phyloP scores from a whole-genome alignment of 1,284 basidiomycete genomes.

The Apiotrichum veenhuisii region DNA sequence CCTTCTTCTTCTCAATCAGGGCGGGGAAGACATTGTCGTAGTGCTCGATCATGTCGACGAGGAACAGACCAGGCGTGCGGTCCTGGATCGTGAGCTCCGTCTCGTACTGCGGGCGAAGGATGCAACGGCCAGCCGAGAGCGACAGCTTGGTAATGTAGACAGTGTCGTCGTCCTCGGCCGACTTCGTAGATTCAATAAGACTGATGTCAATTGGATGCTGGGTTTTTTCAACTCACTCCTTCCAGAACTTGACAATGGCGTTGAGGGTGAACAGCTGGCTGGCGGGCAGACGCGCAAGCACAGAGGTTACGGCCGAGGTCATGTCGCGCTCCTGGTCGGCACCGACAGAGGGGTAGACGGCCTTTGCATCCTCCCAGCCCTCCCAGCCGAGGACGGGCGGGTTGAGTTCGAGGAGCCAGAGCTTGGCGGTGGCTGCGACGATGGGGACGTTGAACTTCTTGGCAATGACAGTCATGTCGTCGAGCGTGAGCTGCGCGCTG shows the following conservation, averaged over 20 bases:
- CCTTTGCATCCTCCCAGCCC: constrained; percentile 82
- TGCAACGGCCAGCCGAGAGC: constrained; percentile 74
- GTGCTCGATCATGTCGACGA: constrained; percentile 77
- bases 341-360: constrained; percentile 71
- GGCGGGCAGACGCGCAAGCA: constrained; percentile 69
- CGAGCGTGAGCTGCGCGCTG: constrained; percentile 61
- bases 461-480: constrained; percentile 61
- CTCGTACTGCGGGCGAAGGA: constrained; percentile 78
- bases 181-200: constrained; percentile 64
- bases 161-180: constrained; percentile 62
- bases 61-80: constrained; percentile 72
- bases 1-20: constrained; percentile 75
- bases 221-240: constrained; percentile 54
- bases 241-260: constrained; percentile 71
- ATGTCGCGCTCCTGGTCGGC: constrained; percentile 61
- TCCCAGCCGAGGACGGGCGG: constrained; percentile 73
- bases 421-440: constrained; percentile 70
- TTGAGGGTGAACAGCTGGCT: constrained; percentile 80
- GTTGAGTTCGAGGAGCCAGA: constrained; percentile 81
- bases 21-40: constrained; percentile 73
- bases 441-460: constrained; percentile 81
- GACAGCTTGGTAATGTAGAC: constrained; percentile 81
- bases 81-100: constrained; percentile 78
- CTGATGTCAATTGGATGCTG: constrained; percentile 48
- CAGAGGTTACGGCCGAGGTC: constrained; percentile 61